Base-by-base conservation (phyloP, 2,329 filamentous ascomycete species). In the Fusarium fracticaudum region DNA sequence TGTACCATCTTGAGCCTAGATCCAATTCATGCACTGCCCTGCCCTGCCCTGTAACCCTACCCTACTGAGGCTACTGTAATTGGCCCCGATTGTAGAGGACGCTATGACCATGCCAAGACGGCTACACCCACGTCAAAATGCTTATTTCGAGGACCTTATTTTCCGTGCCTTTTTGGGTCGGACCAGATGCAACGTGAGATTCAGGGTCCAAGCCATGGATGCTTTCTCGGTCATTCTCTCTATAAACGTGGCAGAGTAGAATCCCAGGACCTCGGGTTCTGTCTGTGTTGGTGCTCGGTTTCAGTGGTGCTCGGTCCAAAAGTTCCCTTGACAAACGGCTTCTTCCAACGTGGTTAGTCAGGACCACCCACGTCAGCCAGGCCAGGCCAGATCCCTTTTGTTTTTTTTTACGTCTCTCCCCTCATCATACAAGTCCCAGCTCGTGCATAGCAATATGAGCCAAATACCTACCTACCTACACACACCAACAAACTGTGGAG, bases 41-140 rank as follows among this genome's bases (percentile, higher is more conserved):
- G 44, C 44, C 44, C 44, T 47, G 24, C 18, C 44, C 44, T 45
- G 20, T 13, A 6, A 3, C 14, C 33, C 33, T 31, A 4, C 11
- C 11, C 31, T 33, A 6, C 6, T 6, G 29, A 29, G 29, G 29
- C 31, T 31, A 31, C 31, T 31, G 31, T 29, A 33, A 12, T 37
- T 47, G 61, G 55, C 72, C 69, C 71, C 48, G 70, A 54, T 65
- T 48, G 17, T 48, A 18, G 9, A 18, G 17, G 38, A 40, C 64
- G 71, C 65, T 63, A 69, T 69, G 53, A 47, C 62, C 57, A 63
- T 73, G 73, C 73, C 73, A 75, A 75, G 72, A 65, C 73, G 73
- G 73, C 69, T 75, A 64, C 73, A 38, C 66, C 73, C 73, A 73
- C 45, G 73, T 71, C 61, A 58, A 70, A 63, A 73, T 69, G 60